These are phyloP conservation scores for Lentinula sp. DNA, from an alignment of 768 basidiomycete genomes.

Conservation along the genomic window DNA sequence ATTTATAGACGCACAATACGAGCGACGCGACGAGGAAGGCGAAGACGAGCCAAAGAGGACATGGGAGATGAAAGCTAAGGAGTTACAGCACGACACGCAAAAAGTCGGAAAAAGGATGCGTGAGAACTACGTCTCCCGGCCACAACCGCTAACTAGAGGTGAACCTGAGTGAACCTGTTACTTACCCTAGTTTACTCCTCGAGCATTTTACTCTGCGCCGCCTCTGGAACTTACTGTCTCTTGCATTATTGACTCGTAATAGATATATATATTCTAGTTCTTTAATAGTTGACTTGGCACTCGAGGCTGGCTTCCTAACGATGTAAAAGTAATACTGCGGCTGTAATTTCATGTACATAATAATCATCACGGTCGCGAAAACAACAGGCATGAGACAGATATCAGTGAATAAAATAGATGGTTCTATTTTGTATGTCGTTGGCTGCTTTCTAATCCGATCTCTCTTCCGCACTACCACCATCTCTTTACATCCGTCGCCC, in stretches of 20 bases:
- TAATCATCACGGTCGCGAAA: neutral
- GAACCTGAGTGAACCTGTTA: neutral
- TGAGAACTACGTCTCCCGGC: neutral
- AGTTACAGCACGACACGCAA: neutral
- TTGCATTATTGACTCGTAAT: no score
- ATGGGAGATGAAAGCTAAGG: neutral
- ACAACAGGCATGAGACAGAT: neutral
- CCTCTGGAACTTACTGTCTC: no score
- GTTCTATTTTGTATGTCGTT: neutral
- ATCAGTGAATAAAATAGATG: neutral
- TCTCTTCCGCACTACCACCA: constrained; percentile 17
- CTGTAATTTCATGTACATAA: no score
- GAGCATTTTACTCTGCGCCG: no score
- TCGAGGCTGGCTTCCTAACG: no score
- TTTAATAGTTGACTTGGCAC: no score
- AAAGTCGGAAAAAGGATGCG: neutral
- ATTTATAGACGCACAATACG: neutral
- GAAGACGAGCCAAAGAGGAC: constrained; percentile 8
- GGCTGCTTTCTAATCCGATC: constrained; percentile 13
- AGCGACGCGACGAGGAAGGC: constrained; percentile 2
- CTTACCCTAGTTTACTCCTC: no score
- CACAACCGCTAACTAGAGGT: neutral
- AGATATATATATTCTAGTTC: no score
- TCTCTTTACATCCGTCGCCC: neutral
- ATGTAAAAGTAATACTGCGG: no score